Evolutionary conservation across 805 yeast species (phyloP).

Genomic region (Sugiyamaella mastotermitis): DNA sequence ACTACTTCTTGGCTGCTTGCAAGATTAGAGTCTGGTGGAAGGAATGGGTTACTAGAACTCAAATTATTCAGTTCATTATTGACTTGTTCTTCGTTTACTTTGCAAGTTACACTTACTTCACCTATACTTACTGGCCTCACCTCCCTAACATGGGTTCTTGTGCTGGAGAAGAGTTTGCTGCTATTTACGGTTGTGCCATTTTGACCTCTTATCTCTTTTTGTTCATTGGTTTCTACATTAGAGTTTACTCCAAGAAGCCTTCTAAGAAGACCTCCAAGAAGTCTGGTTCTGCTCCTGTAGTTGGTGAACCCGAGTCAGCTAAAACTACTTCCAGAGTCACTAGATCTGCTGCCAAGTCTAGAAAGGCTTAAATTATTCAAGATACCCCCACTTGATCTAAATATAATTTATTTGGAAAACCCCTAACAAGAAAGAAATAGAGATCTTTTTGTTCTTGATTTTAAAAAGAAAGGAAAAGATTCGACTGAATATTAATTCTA

Average conservation of each 20-base stretch:
- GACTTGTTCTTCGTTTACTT: constrained; percentile 89
- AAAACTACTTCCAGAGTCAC: constrained; percentile 13
- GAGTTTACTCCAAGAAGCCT: constrained; percentile 53
- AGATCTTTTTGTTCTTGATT: no score
- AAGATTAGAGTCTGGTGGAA: constrained; percentile 99
- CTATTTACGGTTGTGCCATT: constrained; percentile 82
- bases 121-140: constrained; percentile 55
- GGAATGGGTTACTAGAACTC: constrained; percentile 97
- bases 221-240: constrained; percentile 88
- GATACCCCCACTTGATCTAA: no score
- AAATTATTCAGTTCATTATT: constrained; percentile 85
- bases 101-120: constrained; percentile 88
- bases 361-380: constrained; percentile 15
- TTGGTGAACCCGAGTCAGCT: constrained; percentile 8
- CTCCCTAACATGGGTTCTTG: constrained; percentile 82
- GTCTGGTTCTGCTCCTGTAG: constrained; percentile 6
- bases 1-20: constrained; percentile 87
- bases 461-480: no score
- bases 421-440: no score
- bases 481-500: no score
- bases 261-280: constrained; percentile 10
- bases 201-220: constrained; percentile 82
- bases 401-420: no score
- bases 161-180: constrained; percentile 90
- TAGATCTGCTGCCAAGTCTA: constrained; percentile 15